These are phyloP conservation scores for Myochromella boudieri DNA, from an alignment of 768 basidiomycete species.

Conservation along the genomic window DNA sequence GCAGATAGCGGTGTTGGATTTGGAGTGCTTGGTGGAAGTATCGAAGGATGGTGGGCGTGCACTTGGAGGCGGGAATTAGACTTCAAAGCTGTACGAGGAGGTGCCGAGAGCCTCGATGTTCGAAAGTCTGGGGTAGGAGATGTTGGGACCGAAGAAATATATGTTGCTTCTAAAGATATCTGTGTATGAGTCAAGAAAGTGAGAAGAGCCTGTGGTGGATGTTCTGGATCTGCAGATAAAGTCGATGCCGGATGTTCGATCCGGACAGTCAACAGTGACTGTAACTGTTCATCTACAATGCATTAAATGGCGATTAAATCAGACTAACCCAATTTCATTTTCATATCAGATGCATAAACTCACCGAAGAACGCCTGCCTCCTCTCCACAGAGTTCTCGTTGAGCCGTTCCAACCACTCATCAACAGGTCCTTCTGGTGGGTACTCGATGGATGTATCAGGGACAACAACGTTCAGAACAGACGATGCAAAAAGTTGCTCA, in stretches of 20 bases:
- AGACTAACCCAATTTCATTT: neutral
- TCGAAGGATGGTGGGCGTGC: slow-evolving; percentile 55
- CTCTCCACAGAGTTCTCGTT: slow-evolving; percentile 46
- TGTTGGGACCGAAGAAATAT: slow-evolving; percentile 56
- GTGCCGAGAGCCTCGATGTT: slow-evolving; percentile 40
- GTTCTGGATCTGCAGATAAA: slow-evolving; percentile 31
- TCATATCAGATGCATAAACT: slow-evolving; percentile 20
- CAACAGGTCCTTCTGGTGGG: slow-evolving; percentile 43
- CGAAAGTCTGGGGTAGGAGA: slow-evolving; percentile 31
- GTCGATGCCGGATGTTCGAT: slow-evolving; percentile 59
- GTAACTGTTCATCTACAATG: slow-evolving; percentile 56
- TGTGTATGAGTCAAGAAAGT: slow-evolving; percentile 69
- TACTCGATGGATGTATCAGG: slow-evolving; percentile 65
- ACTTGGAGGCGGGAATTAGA: slow-evolving; percentile 31
- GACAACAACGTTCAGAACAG: slow-evolving; percentile 59
- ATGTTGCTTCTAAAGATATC: slow-evolving; percentile 79
- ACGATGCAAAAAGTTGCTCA: slow-evolving; percentile 63
- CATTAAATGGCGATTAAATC: too few relatives aligned
- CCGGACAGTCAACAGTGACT: slow-evolving; percentile 45
- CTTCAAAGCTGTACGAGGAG: slow-evolving; percentile 55
- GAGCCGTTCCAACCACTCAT: slow-evolving; percentile 57
- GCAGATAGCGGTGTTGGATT: slow-evolving; percentile 77
- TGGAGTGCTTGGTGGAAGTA: slow-evolving; percentile 82
- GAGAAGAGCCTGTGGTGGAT: slow-evolving; percentile 49
- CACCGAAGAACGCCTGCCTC: slow-evolving; percentile 76